phyloP scores from a whole-genome alignment of 2,329 filamentous ascomycete genomes.

The Leptographium procerum region DNA sequence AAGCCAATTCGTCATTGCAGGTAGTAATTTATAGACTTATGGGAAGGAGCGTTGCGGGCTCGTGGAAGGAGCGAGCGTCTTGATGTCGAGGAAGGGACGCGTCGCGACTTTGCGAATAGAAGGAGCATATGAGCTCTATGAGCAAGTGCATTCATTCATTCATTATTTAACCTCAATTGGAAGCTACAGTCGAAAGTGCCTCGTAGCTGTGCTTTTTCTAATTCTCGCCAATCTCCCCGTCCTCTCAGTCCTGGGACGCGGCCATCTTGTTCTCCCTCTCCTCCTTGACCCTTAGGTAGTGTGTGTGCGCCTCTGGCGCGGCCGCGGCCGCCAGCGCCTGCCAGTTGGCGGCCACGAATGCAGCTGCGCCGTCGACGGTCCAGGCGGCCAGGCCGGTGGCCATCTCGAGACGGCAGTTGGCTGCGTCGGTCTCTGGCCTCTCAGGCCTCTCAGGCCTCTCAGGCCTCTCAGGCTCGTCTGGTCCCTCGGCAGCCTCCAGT shows the following conservation, averaged over 20 bases:
- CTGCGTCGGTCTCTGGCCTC: not conserved
- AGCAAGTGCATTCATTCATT: too few relatives aligned
- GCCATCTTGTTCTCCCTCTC: not conserved
- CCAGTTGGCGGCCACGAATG: constrained; percentile 31
- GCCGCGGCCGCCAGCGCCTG: constrained; percentile 17
- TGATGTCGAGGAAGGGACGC: not conserved
- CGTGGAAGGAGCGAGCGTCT: not conserved
- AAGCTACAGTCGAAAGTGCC: not conserved
- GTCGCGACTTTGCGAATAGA: not conserved
- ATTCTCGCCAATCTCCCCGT: not conserved
- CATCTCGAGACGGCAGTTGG: not conserved
- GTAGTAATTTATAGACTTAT: not conserved
- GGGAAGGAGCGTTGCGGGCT: not conserved
- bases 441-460: constrained; percentile 24
- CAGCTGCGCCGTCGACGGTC: constrained; percentile 26
- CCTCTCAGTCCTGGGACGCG: not conserved
- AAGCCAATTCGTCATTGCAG: not conserved
- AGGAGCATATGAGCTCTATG: constrained; percentile 1
- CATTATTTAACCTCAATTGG: not conserved
- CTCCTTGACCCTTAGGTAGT: not conserved
- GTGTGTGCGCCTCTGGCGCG: not conserved
- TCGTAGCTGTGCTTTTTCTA: not conserved
- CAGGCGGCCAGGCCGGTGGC: constrained; percentile 15
- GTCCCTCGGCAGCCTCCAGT: not conserved
- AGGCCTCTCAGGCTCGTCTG: not conserved